Percentiles rank a stretch among this genome's conserved stretches.
These are phyloP conservation scores for Pilobolus umbonatus DNA, from an alignment of 192 early-diverging fungal genomes.

Conservation along the genomic window DNA sequence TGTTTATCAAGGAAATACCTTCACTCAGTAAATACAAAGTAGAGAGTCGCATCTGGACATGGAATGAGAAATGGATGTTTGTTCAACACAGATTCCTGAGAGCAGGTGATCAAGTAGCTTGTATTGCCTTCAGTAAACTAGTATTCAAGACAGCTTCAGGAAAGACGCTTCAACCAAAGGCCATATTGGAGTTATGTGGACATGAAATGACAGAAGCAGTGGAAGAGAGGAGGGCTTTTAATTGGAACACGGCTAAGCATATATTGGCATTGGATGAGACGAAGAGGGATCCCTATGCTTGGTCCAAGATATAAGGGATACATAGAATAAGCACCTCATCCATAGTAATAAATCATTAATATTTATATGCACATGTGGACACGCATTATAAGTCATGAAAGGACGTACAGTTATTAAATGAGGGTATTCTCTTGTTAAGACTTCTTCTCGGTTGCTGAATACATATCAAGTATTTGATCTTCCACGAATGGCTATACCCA, in stretches of 20 bases:
- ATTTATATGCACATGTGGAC: too few relatives aligned
- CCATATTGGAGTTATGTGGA: conserved; percentile 22
- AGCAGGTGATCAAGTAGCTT: not conserved
- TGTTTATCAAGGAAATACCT: conserved; percentile 47
- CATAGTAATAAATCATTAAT: too few relatives aligned
- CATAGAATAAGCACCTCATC: not conserved
- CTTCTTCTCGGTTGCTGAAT: too few relatives aligned
- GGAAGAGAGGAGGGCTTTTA: conserved; percentile 5
- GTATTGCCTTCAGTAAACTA: conserved; percentile 23
- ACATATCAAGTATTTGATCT: too few relatives aligned
- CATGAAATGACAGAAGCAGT: conserved; percentile 18
- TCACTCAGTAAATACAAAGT: conserved; percentile 42
- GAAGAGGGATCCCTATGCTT: conserved; percentile 5
- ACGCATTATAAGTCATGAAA: too few relatives aligned
- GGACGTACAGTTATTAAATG: too few relatives aligned
- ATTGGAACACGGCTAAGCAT: conserved; percentile 13
- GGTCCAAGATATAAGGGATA: conserved; percentile 2
- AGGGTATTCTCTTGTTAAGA: too few relatives aligned
- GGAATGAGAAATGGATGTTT: conserved; percentile 51
- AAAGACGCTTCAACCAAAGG: conserved; percentile 18
- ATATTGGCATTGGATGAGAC: conserved; percentile 4
- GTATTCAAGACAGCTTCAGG: conserved; percentile 25
- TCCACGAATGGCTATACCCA: too few relatives aligned
- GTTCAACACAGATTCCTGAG: conserved; percentile 36
- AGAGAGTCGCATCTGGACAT: conserved; percentile 42